Conservation (phyloP, 805 yeast species). For the Saturnispora silvae region DNA sequence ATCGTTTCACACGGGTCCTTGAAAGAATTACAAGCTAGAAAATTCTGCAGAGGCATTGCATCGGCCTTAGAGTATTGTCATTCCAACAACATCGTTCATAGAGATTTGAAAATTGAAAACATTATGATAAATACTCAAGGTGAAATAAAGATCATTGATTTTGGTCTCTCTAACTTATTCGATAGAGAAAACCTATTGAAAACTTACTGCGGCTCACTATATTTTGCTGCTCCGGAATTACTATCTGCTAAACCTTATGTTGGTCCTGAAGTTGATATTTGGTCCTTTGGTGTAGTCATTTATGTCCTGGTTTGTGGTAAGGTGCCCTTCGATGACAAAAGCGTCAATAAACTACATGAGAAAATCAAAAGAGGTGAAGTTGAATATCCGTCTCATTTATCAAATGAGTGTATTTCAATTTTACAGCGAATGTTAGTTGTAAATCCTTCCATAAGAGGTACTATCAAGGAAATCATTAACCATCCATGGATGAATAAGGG, state of each 20-base stretch:
- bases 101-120: constrained; percentile 93
- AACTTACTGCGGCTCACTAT: constrained; percentile 94
- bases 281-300: constrained; percentile 96
- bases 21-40: constrained; percentile 88
- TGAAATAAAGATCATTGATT: constrained; percentile 90
- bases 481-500: constrained; percentile 97
- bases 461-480: constrained; percentile 62
- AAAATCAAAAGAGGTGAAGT: constrained; percentile 88
- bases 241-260: constrained; percentile 83
- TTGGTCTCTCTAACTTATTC: constrained; percentile 85
- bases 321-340: constrained; percentile 95
- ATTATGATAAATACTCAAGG: constrained; percentile 91
- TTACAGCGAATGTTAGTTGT: constrained; percentile 87
- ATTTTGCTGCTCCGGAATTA: constrained; percentile 97
- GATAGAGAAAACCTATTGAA: constrained; percentile 61
- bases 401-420: constrained; percentile 70
- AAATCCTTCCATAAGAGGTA: constrained; percentile 72
- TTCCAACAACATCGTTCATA: constrained; percentile 87
- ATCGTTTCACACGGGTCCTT: constrained; percentile 93
- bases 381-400: constrained; percentile 77
- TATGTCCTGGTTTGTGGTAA: constrained; percentile 95
- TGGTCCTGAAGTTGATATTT: constrained; percentile 96
- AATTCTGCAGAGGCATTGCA: constrained; percentile 89
- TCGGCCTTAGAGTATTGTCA: constrained; percentile 92
- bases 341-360: constrained; percentile 83